Conservation (phyloP, 108 stramenopile species). For the Ochromonas danica region DNA sequence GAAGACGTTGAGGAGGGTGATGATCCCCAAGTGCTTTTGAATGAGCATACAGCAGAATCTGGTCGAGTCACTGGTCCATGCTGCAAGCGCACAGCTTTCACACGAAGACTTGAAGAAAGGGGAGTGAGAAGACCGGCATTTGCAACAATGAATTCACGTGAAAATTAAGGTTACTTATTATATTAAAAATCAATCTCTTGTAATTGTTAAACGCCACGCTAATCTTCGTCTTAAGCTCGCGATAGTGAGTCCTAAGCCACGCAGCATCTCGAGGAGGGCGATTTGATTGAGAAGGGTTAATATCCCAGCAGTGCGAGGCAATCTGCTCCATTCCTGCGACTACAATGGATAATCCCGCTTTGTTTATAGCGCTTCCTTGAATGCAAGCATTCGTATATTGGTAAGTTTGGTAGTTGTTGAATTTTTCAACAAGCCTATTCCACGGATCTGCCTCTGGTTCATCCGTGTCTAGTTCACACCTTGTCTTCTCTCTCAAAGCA, state of each 20-base stretch:
- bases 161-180: background rate
- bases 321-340: background rate
- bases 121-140: background rate
- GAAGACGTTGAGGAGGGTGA: background rate
- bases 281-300: background rate
- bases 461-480: background rate
- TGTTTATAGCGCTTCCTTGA: no score
- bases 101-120: background rate
- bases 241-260: background rate
- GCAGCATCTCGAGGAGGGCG: background rate
- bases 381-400: background rate
- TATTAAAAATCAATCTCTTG: background rate
- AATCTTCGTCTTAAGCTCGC: conserved; percentile 1
- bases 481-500: background rate
- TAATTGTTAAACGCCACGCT: background rate
- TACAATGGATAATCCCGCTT: no score
- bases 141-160: background rate
- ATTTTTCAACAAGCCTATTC: background rate
- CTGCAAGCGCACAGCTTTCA: background rate
- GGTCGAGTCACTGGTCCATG: no score
- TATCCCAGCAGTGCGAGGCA: background rate
- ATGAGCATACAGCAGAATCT: background rate
- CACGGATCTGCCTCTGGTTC: background rate
- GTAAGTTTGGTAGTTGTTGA: background rate
- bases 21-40: background rate